These are phyloP conservation scores for Leccinum subgranulosum DNA, from an alignment of 768 basidiomycete genomes.

Conservation along the genomic window DNA sequence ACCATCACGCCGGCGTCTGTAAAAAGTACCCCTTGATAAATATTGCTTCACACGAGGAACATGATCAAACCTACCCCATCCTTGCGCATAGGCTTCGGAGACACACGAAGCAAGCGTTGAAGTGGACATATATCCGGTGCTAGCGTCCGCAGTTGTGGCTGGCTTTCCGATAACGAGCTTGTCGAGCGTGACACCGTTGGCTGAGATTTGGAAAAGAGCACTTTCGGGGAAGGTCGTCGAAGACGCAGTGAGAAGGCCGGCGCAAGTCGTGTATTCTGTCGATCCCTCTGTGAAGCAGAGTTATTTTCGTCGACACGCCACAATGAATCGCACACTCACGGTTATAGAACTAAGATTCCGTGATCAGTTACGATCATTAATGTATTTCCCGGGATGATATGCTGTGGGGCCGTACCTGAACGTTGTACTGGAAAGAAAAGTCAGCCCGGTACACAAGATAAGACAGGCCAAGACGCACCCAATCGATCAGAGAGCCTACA, in stretches of 20 bases:
- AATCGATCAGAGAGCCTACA: conserved; percentile 44
- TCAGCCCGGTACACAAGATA: background rate
- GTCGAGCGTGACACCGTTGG: conserved; percentile 52
- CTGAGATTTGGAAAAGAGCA: conserved; percentile 45
- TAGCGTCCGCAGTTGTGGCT: conserved; percentile 45
- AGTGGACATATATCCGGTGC: conserved; percentile 54
- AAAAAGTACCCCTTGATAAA: background rate
- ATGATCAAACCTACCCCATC: conserved; percentile 14
- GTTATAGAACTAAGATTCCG: conserved; percentile 17
- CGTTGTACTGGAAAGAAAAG: conserved; percentile 36
- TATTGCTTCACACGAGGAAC: background rate
- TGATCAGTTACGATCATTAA: background rate
- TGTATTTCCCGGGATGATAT: background rate
- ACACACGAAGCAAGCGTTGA: conserved; percentile 57
- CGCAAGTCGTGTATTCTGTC: conserved; percentile 36
- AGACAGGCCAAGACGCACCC: conserved; percentile 25
- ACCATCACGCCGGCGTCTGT: conserved; percentile 40
- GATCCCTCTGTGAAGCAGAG: conserved; percentile 30
- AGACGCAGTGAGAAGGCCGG: conserved; percentile 36
- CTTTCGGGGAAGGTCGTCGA: conserved; percentile 40
- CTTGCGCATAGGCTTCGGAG: conserved; percentile 40
- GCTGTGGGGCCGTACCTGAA: conserved; percentile 28
- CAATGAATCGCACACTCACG: conserved; percentile 8
- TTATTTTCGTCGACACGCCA: background rate
- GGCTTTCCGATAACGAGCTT: conserved; percentile 82